Conservation (phyloP, 352 stramenopile species). For the Phytopythium kandeliae region DNA sequence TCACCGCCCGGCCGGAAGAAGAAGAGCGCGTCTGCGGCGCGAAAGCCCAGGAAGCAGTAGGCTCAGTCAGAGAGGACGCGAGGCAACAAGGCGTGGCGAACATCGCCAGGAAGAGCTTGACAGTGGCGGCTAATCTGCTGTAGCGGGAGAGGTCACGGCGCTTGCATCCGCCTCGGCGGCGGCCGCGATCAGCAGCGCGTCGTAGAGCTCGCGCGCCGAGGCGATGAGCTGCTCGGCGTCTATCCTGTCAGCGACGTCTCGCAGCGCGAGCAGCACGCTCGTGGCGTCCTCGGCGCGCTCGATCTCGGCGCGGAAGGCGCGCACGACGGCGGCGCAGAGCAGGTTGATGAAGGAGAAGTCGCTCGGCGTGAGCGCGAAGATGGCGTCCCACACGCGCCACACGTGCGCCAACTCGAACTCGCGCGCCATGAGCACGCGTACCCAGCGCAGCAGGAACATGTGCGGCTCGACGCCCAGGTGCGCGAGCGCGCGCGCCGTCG, state of each 20-base stretch:
- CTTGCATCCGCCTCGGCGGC: constrained; percentile 40
- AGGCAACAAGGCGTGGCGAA: not conserved
- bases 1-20: constrained; percentile 10
- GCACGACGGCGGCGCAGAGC: constrained; percentile 66
- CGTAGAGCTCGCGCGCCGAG: constrained; percentile 56
- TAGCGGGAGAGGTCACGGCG: too few species aligned
- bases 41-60: constrained; percentile 14
- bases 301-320: constrained; percentile 61
- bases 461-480: constrained; percentile 52
- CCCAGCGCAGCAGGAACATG: constrained; percentile 70
- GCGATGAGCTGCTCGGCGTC: constrained; percentile 45
- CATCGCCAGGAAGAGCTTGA: too few species aligned
- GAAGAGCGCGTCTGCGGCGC: constrained; percentile 15
- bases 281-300: constrained; percentile 52
- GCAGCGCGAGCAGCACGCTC: constrained; percentile 47
- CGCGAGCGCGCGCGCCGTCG: constrained; percentile 43
- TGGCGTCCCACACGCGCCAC: constrained; percentile 76
- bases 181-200: constrained; percentile 56
- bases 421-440: constrained; percentile 70
- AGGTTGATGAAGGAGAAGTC: constrained; percentile 78
- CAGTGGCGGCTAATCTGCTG: too few species aligned
- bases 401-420: constrained; percentile 72
- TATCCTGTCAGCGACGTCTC: constrained; percentile 46
- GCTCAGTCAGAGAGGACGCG: constrained; percentile 7
- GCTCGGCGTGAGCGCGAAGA: constrained; percentile 61